Conservation (phyloP, 2,329 filamentous ascomycete genomes). For the Lachnellula cervina region DNA sequence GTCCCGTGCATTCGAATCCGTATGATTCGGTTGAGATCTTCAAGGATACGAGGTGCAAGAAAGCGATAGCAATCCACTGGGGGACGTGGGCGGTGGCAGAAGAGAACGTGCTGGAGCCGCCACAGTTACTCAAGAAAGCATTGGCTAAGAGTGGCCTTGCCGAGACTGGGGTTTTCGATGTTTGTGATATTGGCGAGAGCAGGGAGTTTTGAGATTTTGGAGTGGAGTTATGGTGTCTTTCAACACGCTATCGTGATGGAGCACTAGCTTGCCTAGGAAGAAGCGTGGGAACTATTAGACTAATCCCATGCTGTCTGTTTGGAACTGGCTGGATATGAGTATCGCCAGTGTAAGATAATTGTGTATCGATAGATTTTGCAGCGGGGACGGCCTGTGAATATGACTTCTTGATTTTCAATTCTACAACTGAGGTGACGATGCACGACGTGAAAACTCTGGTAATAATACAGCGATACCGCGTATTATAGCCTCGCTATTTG, state of each 20-base stretch:
- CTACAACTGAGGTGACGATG: background rate
- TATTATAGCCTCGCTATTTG: background rate
- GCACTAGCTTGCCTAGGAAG: background rate
- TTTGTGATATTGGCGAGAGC: slow-evolving; percentile 11
- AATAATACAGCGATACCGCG: background rate
- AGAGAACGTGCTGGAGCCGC: slow-evolving; percentile 81
- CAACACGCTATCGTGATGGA: background rate
- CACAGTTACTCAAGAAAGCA: slow-evolving; percentile 64
- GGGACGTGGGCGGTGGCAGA: slow-evolving; percentile 75
- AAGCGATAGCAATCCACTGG: slow-evolving; percentile 85
- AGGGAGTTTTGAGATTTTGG: slow-evolving; percentile 3
- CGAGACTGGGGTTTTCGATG: slow-evolving; percentile 37
- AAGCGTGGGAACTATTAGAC: background rate
- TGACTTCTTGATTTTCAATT: background rate
- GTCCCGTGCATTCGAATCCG: slow-evolving; percentile 76
- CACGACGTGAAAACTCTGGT: background rate
- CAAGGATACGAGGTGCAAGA: slow-evolving; percentile 68
- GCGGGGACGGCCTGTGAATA: background rate
- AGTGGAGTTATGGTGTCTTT: too few relatives aligned
- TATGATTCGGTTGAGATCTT: slow-evolving; percentile 87
- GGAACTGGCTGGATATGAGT: background rate
- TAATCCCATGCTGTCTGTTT: background rate
- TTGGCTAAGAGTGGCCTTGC: slow-evolving; percentile 59
- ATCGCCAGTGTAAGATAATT: background rate
- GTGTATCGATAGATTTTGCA: background rate